phyloP scores from a whole-genome alignment of 306 rosid species.

The Dryas alaskensis region DNA sequence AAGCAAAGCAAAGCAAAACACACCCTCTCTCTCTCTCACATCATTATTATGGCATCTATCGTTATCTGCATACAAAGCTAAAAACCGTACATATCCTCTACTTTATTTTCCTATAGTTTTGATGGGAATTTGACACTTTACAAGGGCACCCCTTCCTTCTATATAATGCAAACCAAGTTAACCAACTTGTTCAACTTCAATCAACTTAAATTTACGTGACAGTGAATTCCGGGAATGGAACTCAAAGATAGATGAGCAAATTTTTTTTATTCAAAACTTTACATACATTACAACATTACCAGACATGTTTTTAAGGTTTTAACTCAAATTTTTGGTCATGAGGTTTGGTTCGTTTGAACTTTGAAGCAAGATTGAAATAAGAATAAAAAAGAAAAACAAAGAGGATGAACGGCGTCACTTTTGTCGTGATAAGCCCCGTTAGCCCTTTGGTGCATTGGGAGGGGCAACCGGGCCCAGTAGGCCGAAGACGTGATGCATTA shows the following conservation, averaged over 20 bases:
- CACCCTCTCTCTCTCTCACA: constrained; percentile 10
- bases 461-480: constrained; percentile 12
- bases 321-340: too few relatives aligned
- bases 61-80: constrained; percentile 39
- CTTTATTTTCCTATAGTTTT: not conserved
- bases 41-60: constrained; percentile 46
- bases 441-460: constrained; percentile 17
- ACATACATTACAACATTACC: too few relatives aligned
- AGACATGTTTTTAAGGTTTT: too few relatives aligned
- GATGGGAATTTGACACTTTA: not conserved
- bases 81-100: constrained; percentile 25
- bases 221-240: too few relatives aligned
- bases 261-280: too few relatives aligned
- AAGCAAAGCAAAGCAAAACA: not conserved
- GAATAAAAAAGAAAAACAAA: not conserved
- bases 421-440: constrained; percentile 24
- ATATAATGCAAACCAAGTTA: too few relatives aligned
- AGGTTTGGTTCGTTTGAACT: too few relatives aligned
- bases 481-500: constrained; percentile 28
- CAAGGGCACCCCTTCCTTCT: not conserved
- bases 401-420: constrained; percentile 8
- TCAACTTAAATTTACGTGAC: too few relatives aligned
- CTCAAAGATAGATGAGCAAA: too few relatives aligned
- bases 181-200: too few relatives aligned
- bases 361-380: too few relatives aligned